Percentiles rank a stretch among this genome's conserved stretches.
Evolutionary conservation across 768 basidiomycete genomes (phyloP).

Genomic region (Leccinum broughii): DNA sequence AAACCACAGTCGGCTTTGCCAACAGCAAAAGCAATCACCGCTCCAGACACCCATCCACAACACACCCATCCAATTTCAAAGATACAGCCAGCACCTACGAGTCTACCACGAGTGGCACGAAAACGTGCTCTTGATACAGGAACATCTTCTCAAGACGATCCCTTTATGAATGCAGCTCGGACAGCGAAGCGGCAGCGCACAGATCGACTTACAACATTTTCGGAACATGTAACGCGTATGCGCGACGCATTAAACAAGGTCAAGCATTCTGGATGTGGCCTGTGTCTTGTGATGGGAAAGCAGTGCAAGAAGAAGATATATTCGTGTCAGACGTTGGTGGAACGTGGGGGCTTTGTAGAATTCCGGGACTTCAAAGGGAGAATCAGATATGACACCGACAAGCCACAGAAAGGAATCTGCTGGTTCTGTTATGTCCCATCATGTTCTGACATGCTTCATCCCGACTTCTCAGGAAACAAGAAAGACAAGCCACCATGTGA

Average conservation of each 20-base stretch:
- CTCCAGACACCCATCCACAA: neutral
- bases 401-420: neutral
- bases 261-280: neutral
- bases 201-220: neutral
- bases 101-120: too few relatives aligned
- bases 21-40: neutral
- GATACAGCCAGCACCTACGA: too few relatives aligned
- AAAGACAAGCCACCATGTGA: neutral
- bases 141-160: too few relatives aligned
- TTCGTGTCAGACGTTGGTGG: neutral
- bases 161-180: neutral
- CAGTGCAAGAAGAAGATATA: neutral
- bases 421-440: neutral
- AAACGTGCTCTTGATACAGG: too few relatives aligned
- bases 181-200: neutral
- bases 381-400: too few relatives aligned
- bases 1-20: too few relatives aligned
- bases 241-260: neutral
- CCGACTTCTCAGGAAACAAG: neutral
- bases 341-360: neutral
- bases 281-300: neutral
- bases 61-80: too few relatives aligned
- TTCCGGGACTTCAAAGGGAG: too few relatives aligned
- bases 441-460: neutral
- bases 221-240: neutral